phyloP scores from a whole-genome alignment of 768 basidiomycete species.

The Phaeolepiota aurea region DNA sequence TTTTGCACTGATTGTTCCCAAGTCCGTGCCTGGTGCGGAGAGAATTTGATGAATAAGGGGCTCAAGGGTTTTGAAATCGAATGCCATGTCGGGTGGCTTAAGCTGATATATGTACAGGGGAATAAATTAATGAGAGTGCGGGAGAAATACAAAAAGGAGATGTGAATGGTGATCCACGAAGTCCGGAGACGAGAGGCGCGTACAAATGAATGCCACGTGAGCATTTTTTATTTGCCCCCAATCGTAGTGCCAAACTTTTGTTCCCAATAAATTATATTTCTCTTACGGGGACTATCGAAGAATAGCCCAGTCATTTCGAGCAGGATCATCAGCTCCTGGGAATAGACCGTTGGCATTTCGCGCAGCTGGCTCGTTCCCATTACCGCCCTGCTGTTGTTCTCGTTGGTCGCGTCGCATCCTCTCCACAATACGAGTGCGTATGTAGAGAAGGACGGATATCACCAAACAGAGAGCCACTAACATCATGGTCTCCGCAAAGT shows the following conservation, averaged over 20 bases:
- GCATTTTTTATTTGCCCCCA: slow-evolving; percentile 2
- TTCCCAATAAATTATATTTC: not conserved
- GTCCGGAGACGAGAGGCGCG: not conserved
- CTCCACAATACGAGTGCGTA: slow-evolving; percentile 72
- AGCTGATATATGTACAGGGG: slow-evolving; percentile 12
- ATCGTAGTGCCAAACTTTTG: slow-evolving; percentile 2
- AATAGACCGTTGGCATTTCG: slow-evolving; percentile 37
- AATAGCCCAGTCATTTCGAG: slow-evolving; percentile 58
- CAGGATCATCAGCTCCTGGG: slow-evolving; percentile 57
- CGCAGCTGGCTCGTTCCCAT: slow-evolving; percentile 19
- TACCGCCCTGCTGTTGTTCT: slow-evolving; percentile 30
- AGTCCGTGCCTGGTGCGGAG: slow-evolving; percentile 67
- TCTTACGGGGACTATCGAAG: slow-evolving; percentile 31
- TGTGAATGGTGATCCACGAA: not conserved
- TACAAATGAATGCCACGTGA: slow-evolving; percentile 8
- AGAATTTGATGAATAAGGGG: slow-evolving; percentile 62
- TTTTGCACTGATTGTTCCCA: slow-evolving; percentile 79
- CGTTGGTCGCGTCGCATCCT: slow-evolving; percentile 60
- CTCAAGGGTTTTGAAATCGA: slow-evolving; percentile 48
- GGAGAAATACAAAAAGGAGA: slow-evolving; percentile 1
- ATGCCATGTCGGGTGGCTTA: slow-evolving; percentile 29
- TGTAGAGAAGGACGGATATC: slow-evolving; percentile 69
- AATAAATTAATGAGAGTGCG: slow-evolving; percentile 12
- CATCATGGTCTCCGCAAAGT: slow-evolving; percentile 74
- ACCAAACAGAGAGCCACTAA: slow-evolving; percentile 65